Percentiles rank a stretch among this genome's conserved stretches.
phyloP scores from a whole-genome alignment of 257 asterid species.

The Solanum clarkiae region DNA sequence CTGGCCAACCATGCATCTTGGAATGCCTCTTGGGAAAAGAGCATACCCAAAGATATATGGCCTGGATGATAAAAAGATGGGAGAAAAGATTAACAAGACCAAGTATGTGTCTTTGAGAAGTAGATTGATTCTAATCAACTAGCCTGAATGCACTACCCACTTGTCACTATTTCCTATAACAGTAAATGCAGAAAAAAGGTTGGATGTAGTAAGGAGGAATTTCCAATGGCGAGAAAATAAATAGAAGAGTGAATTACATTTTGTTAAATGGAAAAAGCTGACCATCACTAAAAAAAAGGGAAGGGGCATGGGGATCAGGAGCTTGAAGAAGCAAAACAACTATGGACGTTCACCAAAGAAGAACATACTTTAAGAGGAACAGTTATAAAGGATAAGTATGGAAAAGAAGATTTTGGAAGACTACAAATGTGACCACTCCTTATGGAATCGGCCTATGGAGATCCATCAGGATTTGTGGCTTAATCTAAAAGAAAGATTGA shows the following conservation, averaged over 20 bases:
- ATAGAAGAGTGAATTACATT: background rate
- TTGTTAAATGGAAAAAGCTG: background rate
- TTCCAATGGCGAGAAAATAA: background rate
- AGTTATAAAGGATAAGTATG: background rate
- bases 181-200: background rate
- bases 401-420: background rate
- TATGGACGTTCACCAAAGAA: background rate
- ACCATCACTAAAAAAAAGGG: background rate
- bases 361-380: background rate
- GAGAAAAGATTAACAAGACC: background rate
- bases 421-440: background rate
- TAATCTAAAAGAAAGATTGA: background rate
- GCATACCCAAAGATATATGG: background rate
- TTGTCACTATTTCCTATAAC: background rate
- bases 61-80: background rate
- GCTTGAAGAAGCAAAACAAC: background rate
- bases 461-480: background rate
- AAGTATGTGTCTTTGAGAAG: background rate
- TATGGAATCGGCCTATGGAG: background rate
- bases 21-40: background rate
- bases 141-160: background rate
- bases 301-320: background rate
- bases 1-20: background rate
- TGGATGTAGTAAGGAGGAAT: background rate
- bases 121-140: background rate